These are phyloP conservation scores for Lophium mytilinum DNA, from an alignment of 495 filamentous ascomycete genomes.

Conservation along the genomic window DNA sequence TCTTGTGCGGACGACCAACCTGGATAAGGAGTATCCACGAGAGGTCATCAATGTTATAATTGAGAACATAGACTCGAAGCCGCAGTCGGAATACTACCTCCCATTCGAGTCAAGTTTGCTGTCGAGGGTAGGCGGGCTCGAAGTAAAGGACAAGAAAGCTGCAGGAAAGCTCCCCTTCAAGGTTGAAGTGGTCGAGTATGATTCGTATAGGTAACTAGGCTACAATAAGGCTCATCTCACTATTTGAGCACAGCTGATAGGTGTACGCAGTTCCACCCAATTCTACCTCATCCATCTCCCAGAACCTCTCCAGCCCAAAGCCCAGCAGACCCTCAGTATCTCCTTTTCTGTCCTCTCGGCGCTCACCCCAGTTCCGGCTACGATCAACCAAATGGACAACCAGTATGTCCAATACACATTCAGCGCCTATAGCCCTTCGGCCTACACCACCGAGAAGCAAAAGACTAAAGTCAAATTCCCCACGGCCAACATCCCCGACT, in stretches of 20 bases:
- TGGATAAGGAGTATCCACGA: slow-evolving; percentile 84
- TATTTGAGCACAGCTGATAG: neutral
- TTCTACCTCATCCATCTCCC: slow-evolving; percentile 79
- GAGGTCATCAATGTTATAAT: slow-evolving; percentile 89
- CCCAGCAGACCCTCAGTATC: slow-evolving; percentile 79
- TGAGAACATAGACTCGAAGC: slow-evolving; percentile 69
- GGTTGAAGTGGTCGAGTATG: slow-evolving; percentile 57
- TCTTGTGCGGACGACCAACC: slow-evolving; percentile 77
- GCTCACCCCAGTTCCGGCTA: slow-evolving; percentile 68
- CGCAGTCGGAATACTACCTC: slow-evolving; percentile 83
- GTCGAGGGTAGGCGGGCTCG: slow-evolving; percentile 69
- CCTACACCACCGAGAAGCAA: slow-evolving; percentile 79
- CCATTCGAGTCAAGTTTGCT: slow-evolving; percentile 71
- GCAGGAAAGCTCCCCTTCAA: slow-evolving; percentile 55
- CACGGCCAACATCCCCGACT: slow-evolving; percentile 69
- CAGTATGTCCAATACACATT: slow-evolving; percentile 82
- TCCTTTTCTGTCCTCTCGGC: slow-evolving; percentile 69
- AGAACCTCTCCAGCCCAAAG: slow-evolving; percentile 60
- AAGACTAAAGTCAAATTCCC: slow-evolving; percentile 95
- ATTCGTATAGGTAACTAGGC: slow-evolving; percentile 48
- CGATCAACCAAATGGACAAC: slow-evolving; percentile 69
- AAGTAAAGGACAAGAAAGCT: slow-evolving; percentile 86
- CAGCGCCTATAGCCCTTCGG: slow-evolving; percentile 71
- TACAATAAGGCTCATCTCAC: neutral
- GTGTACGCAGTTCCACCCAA: slow-evolving; percentile 54